phyloP scores from a whole-genome alignment of 2,329 filamentous ascomycete species.

The Nemania serpens region DNA sequence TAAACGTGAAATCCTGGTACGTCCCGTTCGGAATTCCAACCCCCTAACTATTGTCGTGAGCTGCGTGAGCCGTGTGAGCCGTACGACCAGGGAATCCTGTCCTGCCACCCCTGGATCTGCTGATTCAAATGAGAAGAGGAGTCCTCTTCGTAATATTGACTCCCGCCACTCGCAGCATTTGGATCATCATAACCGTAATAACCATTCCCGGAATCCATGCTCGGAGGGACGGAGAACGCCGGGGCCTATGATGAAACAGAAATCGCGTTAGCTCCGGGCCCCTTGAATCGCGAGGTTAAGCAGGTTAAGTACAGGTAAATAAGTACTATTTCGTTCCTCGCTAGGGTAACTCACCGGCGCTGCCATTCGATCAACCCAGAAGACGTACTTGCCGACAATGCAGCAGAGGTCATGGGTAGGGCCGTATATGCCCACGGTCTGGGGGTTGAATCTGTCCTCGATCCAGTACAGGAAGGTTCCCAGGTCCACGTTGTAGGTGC shows the following conservation, averaged over 20 bases:
- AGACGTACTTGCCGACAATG: conserved; percentile 1
- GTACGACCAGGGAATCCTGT: neutral
- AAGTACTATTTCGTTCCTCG: no score
- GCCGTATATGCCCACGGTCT: neutral
- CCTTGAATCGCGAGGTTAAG: neutral
- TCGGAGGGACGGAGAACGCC: neutral
- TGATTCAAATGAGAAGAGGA: neutral
- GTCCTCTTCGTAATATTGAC: neutral
- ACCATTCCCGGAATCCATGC: neutral
- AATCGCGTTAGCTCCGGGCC: neutral
- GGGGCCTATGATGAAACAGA: neutral
- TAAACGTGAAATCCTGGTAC: no score
- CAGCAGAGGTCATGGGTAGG: conserved; percentile 2
- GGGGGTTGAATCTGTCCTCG: conserved; percentile 1
- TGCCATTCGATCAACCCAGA: conserved; percentile 9
- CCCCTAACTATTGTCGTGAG: neutral
- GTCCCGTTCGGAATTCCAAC: neutral
- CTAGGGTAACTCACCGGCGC: neutral
- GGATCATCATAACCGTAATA: neutral
- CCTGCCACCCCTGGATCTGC: neutral
- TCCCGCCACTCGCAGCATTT: neutral
- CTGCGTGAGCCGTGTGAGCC: neutral
- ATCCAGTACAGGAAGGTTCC: neutral
- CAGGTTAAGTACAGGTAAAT: neutral
- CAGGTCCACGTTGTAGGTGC: neutral